Evolutionary conservation across 2,329 filamentous ascomycete genomes (phyloP).

Genomic region (Coccinonectria pachysandricola): DNA sequence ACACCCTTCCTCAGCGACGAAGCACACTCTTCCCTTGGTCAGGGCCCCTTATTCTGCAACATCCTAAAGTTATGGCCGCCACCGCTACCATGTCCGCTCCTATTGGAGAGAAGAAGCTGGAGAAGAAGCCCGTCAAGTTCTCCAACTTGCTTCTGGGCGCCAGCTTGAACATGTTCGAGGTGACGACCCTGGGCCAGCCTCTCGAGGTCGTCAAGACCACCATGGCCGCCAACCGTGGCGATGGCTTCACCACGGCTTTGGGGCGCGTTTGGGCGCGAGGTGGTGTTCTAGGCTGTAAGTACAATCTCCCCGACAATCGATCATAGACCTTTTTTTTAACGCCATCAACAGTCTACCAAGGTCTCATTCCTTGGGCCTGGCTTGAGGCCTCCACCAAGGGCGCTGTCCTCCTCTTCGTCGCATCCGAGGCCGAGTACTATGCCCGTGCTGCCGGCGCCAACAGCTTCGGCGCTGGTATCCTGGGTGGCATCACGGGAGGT

Average conservation of each 20-base stretch:
- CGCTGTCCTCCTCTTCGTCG: slow-evolving; percentile 96
- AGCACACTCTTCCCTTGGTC: slow-evolving; percentile 96
- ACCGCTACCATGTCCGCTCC: slow-evolving; percentile 43
- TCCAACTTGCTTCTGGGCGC: slow-evolving; percentile 93
- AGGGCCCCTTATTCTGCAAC: slow-evolving; percentile 59
- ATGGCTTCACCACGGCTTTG: slow-evolving; percentile 75
- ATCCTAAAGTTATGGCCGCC: slow-evolving; percentile 51
- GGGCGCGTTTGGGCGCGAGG: slow-evolving; percentile 86
- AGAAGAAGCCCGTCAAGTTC: slow-evolving; percentile 99
- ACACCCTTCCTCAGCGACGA: too few relatives aligned
- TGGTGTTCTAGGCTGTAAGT: slow-evolving; percentile 87
- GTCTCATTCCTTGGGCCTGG: slow-evolving; percentile 99
- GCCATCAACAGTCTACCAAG: slow-evolving; percentile 81
- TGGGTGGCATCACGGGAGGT: slow-evolving; percentile 85
- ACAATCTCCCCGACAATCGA: slow-evolving; percentile 1
- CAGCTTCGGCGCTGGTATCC: slow-evolving; percentile 82
- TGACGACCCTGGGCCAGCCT: slow-evolving; percentile 60
- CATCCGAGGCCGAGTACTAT: slow-evolving; percentile 95
- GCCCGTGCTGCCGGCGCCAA: slow-evolving; percentile 72
- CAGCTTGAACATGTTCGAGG: slow-evolving; percentile 92
- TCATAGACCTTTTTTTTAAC: slow-evolving; percentile 8
- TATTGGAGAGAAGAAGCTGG: slow-evolving; percentile 46
- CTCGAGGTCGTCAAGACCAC: slow-evolving; percentile 99
- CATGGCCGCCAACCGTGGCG: slow-evolving; percentile 93
- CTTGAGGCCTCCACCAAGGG: slow-evolving; percentile 99